phyloP scores from a whole-genome alignment of 352 stramenopile genomes.

The Phytophthora pluvialis region DNA sequence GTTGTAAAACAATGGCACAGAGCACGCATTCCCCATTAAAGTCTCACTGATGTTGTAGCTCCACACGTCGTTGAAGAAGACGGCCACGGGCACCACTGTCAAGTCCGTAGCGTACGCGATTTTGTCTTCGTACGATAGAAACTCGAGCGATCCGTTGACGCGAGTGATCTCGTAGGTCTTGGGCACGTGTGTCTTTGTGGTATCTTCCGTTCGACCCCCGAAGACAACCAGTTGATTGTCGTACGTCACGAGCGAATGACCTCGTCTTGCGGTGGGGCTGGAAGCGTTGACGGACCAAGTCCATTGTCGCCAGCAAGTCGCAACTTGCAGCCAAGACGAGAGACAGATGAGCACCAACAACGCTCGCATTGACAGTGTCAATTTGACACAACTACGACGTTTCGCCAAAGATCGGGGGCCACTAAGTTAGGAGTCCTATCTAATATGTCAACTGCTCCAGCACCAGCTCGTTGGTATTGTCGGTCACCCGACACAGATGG shows the following conservation, averaged over 20 bases:
- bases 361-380: slow-evolving; percentile 9
- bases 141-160: slow-evolving; percentile 84
- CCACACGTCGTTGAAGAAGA: slow-evolving; percentile 97
- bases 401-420: slow-evolving; percentile 26
- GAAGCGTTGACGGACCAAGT: slow-evolving; percentile 56
- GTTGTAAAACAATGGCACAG: not conserved
- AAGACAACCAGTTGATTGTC: slow-evolving; percentile 91
- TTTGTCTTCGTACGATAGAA: slow-evolving; percentile 91
- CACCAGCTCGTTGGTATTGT: too few relatives aligned
- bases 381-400: slow-evolving; percentile 24
- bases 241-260: slow-evolving; percentile 91
- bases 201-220: slow-evolving; percentile 92
- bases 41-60: slow-evolving; percentile 91
- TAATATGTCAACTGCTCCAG: too few relatives aligned
- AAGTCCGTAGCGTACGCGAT: slow-evolving; percentile 52
- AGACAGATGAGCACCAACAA: slow-evolving; percentile 20
- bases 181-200: slow-evolving; percentile 84
- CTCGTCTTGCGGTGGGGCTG: slow-evolving; percentile 76
- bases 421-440: too few relatives aligned
- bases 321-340: slow-evolving; percentile 14
- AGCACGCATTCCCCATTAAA: not conserved
- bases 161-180: slow-evolving; percentile 92
- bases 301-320: slow-evolving; percentile 85
- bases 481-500: too few relatives aligned
- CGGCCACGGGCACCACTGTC: slow-evolving; percentile 75